phyloP scores from a whole-genome alignment of 441 rosid species.

The Metrosideros polymorpha region DNA sequence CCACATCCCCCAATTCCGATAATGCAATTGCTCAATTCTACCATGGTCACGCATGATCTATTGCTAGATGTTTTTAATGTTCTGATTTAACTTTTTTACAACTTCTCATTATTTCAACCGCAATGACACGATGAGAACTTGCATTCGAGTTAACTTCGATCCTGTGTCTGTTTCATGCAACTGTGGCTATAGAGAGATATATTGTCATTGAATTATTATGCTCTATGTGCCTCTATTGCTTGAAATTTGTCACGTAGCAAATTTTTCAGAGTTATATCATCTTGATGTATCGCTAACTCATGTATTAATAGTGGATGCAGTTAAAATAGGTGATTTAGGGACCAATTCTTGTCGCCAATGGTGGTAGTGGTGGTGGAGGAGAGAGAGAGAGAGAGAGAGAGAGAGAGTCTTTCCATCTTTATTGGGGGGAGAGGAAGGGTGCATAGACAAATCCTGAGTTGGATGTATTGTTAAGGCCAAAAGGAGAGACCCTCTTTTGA shows the following conservation, averaged over 20 bases:
- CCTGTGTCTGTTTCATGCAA: neutral
- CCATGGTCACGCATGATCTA: neutral
- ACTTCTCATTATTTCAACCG: neutral
- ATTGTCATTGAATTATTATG: neutral
- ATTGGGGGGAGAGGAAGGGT: neutral
- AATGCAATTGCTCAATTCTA: neutral
- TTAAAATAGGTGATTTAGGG: neutral
- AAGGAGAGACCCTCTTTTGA: neutral
- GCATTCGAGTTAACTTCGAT: neutral
- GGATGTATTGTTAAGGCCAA: neutral
- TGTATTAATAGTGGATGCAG: neutral
- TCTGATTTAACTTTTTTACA: neutral
- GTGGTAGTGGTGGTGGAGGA: neutral
- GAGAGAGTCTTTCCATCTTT: neutral
- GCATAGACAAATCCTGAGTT: neutral
- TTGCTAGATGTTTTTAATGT: neutral
- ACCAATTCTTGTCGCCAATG: neutral
- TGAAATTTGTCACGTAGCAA: neutral
- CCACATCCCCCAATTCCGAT: neutral
- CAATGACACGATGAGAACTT: neutral
- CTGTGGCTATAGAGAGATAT: neutral
- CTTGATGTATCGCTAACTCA: neutral
- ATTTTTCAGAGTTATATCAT: neutral
- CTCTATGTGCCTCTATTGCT: neutral
- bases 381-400: neutral